Evolutionary conservation across 2,329 filamentous ascomycete species (phyloP), one percentile per base, ranked within the genome.

Genomic region (Microdochium paspali): DNA sequence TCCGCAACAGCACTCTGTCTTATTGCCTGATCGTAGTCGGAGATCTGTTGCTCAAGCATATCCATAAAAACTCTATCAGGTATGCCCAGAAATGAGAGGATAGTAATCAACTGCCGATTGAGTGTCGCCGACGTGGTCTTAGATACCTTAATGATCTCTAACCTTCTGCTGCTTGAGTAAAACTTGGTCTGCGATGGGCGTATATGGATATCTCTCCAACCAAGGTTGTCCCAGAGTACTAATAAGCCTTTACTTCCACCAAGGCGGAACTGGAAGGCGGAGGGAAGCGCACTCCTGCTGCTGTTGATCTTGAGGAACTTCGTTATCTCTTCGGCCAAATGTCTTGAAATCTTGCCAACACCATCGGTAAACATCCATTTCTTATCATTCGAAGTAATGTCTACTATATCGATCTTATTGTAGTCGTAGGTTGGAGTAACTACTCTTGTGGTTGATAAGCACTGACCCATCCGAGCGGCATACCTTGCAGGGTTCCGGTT

Each of bases 161-260:
- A 71, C 2, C 80, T 81, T 42, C 83, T 80, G 57, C 84, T 83
- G 3, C 70, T 65, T 0, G 87, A 79, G 20, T 76, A 72, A 60
- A 98, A 98, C 63, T 98, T 98, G 58, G 85, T 76, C 59, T 98
- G 93, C 12, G 88, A 95, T 13, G 80, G 78, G 2, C 93, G 82
- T 45, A 96, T 82, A 46, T 87, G 82, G 0, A 97, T 77, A 48
- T 90, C 80, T 25, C 74, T 77, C 0, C 75, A 76, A 50, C 76
- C 76, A 10, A 83, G 78, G 4, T 84, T 75, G 0, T 85, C 79
- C 66, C 87, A 91, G 3, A 89, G 74, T 0, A 82, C 80, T 18
- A 98, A 72, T 13, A 98, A 82, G 0, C 93, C 93, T 67, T 98
- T 98, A 67, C 84, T 90, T 1, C 93, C 93, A 9, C 88, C 90